A percentile compares a stretch with the other conserved stretches of the same genome.
These are phyloP conservation scores for Haberlea rhodopensis DNA, from an alignment of 257 asterid genomes.

Conservation along the genomic window DNA sequence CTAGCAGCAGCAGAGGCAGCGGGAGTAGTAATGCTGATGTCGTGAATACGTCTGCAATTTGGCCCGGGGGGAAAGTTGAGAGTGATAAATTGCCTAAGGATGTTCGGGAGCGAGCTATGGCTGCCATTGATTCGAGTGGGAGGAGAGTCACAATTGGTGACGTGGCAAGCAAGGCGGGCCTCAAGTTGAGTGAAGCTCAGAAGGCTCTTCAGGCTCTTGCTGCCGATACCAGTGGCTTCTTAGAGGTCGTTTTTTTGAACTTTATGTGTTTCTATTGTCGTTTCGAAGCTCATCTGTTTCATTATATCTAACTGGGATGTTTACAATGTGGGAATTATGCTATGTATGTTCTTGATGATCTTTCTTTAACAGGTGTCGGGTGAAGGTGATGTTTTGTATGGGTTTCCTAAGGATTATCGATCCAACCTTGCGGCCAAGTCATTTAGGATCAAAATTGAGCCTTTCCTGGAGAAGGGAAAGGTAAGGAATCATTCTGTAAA, in stretches of 20 bases:
- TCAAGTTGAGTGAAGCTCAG: conserved; percentile 79
- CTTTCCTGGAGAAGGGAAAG: conserved; percentile 82
- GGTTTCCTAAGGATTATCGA: conserved; percentile 72
- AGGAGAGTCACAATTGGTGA: conserved; percentile 90
- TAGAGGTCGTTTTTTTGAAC: conserved; percentile 57
- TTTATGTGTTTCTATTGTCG: neutral
- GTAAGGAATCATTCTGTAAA: conserved; percentile 33
- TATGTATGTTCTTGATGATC: conserved; percentile 23
- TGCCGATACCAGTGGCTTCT: conserved; percentile 82
- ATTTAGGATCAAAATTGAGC: conserved; percentile 68
- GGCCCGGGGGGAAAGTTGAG: conserved; percentile 78
- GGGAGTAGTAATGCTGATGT: conserved; percentile 37
- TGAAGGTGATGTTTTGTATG: conserved; percentile 93
- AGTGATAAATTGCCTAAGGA: conserved; percentile 82
- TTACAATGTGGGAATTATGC: conserved; percentile 10
- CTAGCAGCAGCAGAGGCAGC: conserved; percentile 34
- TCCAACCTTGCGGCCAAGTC: conserved; percentile 83
- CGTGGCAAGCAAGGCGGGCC: conserved; percentile 92
- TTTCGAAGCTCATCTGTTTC: neutral
- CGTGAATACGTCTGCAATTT: conserved; percentile 35
- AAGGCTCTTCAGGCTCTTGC: conserved; percentile 97
- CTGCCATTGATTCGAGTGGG: conserved; percentile 79
- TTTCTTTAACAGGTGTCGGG: conserved; percentile 69
- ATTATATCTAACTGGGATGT: conserved; percentile 14
- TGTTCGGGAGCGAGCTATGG: conserved; percentile 80